Evolutionary conservation across 805 yeast species (phyloP).

Genomic region (Candida dajiaensis): DNA sequence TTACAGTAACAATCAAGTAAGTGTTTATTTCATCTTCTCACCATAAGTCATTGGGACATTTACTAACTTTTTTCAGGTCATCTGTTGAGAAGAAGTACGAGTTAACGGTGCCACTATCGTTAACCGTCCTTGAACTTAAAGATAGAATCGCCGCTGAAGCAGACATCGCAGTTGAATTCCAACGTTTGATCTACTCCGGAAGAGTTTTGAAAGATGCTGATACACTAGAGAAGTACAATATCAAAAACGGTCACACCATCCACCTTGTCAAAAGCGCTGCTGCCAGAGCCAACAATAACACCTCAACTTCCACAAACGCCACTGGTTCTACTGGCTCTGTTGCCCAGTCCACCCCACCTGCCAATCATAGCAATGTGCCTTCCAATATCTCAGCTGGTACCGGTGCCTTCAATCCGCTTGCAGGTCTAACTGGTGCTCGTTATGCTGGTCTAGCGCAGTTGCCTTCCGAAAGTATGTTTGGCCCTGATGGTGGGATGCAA

Average conservation of each 20-base stretch:
- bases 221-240: constrained; percentile 66
- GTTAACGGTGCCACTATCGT: constrained; percentile 44
- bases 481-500: constrained; percentile 88
- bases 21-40: background rate
- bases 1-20: constrained; percentile 20
- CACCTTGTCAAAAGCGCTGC: constrained; percentile 85
- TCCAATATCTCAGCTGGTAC: constrained; percentile 80
- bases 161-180: constrained; percentile 69
- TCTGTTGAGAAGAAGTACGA: constrained; percentile 79
- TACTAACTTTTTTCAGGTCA: constrained; percentile 13
- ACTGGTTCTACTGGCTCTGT: constrained; percentile 21
- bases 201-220: constrained; percentile 85
- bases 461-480: constrained; percentile 85
- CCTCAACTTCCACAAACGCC: constrained; percentile 17
- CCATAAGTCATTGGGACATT: background rate
- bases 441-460: constrained; percentile 89
- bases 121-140: constrained; percentile 67
- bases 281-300: constrained; percentile 28
- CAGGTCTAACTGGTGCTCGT: constrained; percentile 90
- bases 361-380: constrained; percentile 58
- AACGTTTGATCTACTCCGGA: constrained; percentile 89
- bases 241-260: constrained; percentile 80
- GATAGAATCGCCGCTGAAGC: constrained; percentile 52
- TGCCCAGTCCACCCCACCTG: constrained; percentile 36
- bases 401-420: constrained; percentile 83